A percentile compares a stretch with the other conserved stretches of the same genome.
These are phyloP conservation scores for Monocercomonoides exilis DNA, from an alignment of 78 protist species.

Conservation along the genomic window DNA sequence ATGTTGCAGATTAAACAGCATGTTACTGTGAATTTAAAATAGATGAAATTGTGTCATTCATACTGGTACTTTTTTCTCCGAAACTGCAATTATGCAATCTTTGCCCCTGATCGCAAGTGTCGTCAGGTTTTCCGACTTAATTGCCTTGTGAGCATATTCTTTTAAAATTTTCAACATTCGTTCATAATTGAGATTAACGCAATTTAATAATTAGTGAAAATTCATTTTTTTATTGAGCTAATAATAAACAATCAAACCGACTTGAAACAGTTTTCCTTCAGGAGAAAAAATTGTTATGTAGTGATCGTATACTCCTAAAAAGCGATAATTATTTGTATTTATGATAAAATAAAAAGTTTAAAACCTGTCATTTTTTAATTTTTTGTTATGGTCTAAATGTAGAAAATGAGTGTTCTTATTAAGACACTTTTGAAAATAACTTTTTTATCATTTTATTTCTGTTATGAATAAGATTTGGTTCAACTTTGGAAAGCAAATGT, in stretches of 20 bases:
- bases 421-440: no score
- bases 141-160: slow-evolving; percentile 13
- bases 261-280: slow-evolving; percentile 6
- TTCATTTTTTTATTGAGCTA: neutral
- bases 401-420: no score
- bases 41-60: neutral
- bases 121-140: neutral
- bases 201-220: neutral
- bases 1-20: neutral
- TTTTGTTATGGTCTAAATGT: no score
- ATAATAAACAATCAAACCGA: neutral
- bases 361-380: no score
- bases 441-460: no score
- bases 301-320: neutral
- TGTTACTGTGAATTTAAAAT: neutral
- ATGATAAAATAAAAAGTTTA: no score
- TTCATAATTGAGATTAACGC: neutral
- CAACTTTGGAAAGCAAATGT: no score
- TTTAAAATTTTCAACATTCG: neutral
- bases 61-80: slow-evolving; percentile 4
- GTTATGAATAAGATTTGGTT: no score
- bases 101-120: neutral
- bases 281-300: slow-evolving; percentile 9
- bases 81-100: neutral
- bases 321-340: neutral